These are phyloP conservation scores for Colletotrichum musicola DNA, from an alignment of 2,329 filamentous ascomycete genomes.

Conservation along the genomic window DNA sequence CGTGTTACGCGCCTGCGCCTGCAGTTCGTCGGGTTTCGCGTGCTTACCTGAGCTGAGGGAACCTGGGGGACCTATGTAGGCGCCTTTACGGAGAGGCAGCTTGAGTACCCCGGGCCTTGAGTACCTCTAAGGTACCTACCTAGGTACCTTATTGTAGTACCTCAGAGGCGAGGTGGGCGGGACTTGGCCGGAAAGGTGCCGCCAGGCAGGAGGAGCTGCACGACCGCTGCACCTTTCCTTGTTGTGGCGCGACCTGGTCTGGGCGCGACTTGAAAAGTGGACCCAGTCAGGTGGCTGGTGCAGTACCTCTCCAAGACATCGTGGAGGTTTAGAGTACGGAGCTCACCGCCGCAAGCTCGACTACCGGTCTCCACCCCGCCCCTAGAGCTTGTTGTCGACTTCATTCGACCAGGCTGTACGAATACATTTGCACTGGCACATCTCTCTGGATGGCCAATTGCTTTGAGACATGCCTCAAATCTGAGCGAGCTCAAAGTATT, in stretches of 20 bases:
- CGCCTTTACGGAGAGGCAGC: not conserved
- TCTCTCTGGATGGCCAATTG: not conserved
- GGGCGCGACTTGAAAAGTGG: constrained; percentile 26
- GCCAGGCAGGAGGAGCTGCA: constrained; percentile 8
- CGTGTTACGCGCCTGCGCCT: constrained; percentile 39
- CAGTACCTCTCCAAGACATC: constrained; percentile 1
- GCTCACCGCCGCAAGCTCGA: constrained; percentile 23
- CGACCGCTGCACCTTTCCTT: constrained; percentile 25
- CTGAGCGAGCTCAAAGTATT: too few relatives aligned
- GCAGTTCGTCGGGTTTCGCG: constrained; percentile 39
- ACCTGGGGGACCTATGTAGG: constrained; percentile 15
- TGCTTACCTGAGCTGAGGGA: constrained; percentile 39
- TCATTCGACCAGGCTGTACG: not conserved
- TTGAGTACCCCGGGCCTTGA: too few relatives aligned
- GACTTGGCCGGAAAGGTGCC: not conserved
- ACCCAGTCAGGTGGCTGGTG: constrained; percentile 26
- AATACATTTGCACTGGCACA: too few relatives aligned
- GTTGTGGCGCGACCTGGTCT: constrained; percentile 28
- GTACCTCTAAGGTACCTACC: too few relatives aligned
- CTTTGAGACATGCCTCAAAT: not conserved
- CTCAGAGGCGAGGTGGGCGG: not conserved
- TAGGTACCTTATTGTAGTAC: too few relatives aligned
- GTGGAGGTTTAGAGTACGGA: constrained; percentile 5
- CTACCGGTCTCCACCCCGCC: constrained; percentile 22
- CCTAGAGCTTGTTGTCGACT: not conserved